Evolutionary conservation across 108 stramenopile species (phyloP), one percentile per base, ranked within the genome.

Genomic region (Fistulifera pelliculosa): DNA sequence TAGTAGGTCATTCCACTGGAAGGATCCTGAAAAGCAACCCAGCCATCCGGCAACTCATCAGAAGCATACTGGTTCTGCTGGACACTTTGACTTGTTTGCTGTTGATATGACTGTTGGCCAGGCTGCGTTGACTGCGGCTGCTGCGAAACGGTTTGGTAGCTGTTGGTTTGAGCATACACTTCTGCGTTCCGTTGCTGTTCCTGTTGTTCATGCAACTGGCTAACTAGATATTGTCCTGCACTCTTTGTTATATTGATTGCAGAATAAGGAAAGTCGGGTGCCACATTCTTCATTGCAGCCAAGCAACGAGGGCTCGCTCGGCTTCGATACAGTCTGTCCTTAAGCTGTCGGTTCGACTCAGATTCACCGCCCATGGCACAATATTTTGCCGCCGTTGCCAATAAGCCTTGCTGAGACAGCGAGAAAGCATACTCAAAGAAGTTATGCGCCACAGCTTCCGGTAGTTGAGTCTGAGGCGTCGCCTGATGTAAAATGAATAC

Each of bases 321-420:
- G 54, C 83, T 68, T 16, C 81, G 72, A 52, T 87, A 84, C 41
- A 91, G 61, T 27, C 86, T 60, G 52, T 90, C 87, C 25, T 21
- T 56, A 18, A 48, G 27, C 13, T 28, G 38, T 18, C 10, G 8
- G 21, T 11, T 25, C 8, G 17, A 16, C 1, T 17, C 31, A 16
- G 44, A 54, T n/a, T 24, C 28, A 8, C 52, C 52, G 13, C 31
- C 13, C 19, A 47, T 66, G 54, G 73, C 56, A 35, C 31, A 35
- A 54, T 90, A 94, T 54, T 92, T 94, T 19, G 90, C 75, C 11
- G 97, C 97, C 1, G 80, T 66, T 5, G 66, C 79, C n/a, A 89
- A 62, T 28, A 85, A 49, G 5, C 97, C 97, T 72, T 98, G 94
- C 50, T 86, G 73, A n/a, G 95, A 89, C 31, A 98, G 72, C 23